These are phyloP conservation scores for Corymbia citriodora DNA, from an alignment of 441 rosid genomes.

Conservation along the genomic window DNA sequence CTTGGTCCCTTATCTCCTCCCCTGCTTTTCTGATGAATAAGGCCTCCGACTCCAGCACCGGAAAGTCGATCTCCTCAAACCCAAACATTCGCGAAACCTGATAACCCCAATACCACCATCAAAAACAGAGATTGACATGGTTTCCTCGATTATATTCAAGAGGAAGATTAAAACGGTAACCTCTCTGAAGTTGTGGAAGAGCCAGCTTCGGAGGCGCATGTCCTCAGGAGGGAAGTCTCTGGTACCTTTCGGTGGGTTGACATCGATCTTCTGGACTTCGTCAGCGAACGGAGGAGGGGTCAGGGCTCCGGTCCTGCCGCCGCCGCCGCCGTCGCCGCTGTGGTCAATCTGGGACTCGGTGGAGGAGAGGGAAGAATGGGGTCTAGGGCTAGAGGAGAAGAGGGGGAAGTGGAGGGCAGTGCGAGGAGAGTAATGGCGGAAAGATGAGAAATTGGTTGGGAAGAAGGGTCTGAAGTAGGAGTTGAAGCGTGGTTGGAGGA, in stretches of 20 bases:
- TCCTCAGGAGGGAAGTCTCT: conserved; percentile 91
- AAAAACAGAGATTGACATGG: neutral
- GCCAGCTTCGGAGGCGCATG: conserved; percentile 91
- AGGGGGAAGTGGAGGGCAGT: conserved; percentile 3
- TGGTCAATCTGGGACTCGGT: conserved; percentile 10
- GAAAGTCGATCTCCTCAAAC: conserved; percentile 82
- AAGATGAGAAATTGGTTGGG: neutral
- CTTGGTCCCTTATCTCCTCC: conserved; percentile 92
- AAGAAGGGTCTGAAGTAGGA: conserved; percentile 34
- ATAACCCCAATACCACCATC: neutral
- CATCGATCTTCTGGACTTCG: conserved; percentile 59
- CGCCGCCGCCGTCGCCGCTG: conserved; percentile 1
- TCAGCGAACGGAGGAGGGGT: conserved; percentile 21
- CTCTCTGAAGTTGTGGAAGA: conserved; percentile 77
- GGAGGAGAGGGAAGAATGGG: conserved; percentile 24
- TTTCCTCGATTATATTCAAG: neutral
- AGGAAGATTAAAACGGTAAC: conserved; percentile 13
- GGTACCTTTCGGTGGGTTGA: conserved; percentile 89
- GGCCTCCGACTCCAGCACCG: conserved; percentile 79
- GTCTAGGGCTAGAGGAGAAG: conserved; percentile 8
- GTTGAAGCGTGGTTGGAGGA: conserved; percentile 12
- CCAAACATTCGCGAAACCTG: conserved; percentile 76
- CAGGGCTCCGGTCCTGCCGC: conserved; percentile 55
- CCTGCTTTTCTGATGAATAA: conserved; percentile 84
- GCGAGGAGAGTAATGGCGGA: conserved; percentile 4